Evolutionary conservation across 306 rosid species (phyloP), one percentile per base, ranked within the genome.

Genomic region (Nissolia schottii): DNA sequence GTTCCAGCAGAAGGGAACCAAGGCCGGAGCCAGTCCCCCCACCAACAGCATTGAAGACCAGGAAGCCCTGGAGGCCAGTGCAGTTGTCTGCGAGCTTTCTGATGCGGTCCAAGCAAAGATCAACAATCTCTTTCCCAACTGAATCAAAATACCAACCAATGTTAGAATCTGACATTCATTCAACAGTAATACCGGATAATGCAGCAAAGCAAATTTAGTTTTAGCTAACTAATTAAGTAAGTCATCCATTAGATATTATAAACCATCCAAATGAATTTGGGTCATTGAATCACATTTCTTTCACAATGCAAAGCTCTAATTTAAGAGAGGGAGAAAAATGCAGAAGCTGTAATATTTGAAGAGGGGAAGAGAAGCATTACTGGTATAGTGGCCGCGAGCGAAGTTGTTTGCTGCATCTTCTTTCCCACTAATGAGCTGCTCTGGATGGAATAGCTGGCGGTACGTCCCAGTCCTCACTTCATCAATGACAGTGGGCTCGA

Each of bases 81-180:
- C 96, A 90, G 81, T 88, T 90, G 55, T 90, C 96, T 1, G 96
- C 92, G 14, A 90, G 89, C 79, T 90, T 90, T 19, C 96, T 75
- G 70, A 90, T 88, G 24, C 96, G 87, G 76, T 90, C 96, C 78
- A 90, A 55, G 94, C 96, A 90, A 56, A 90, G 86, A 55, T 90
- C 96, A 16, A 90, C 92, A 71, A 88, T 90, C 82, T 90, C 96
- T 74, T 90, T 90, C 53, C 96, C 96, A 78, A 90, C 96, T 90
- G 87, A 35, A 70, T 13, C 7, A 43, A 19, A 6, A 67, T 16
- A 34, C 3, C 0, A 34, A 23, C 2, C 25, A 23, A 31, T 5
- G 4, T 67, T 43, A 68, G 34, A 28, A 60, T 14, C 13, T 24
- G 37, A 37, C 4, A 55, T 58, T 31, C 24, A 56, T 34, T 34